A percentile compares a stretch with the other conserved stretches of the same genome.
These are phyloP conservation scores for Leptomonas seymouri DNA, from an alignment of 208 protist genomes.

Conservation along the genomic window DNA sequence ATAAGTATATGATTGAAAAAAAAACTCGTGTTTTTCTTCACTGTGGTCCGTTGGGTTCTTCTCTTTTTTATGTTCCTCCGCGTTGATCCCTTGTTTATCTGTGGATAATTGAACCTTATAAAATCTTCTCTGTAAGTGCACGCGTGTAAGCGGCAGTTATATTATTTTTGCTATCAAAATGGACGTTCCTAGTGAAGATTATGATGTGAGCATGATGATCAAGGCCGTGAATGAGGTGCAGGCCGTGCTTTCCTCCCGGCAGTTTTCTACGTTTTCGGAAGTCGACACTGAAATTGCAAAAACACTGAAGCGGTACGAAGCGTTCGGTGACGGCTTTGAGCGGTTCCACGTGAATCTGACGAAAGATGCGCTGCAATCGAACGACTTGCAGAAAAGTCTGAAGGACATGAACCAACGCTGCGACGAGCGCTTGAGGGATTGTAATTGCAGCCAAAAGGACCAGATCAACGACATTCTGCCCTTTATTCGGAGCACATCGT, in stretches of 20 bases:
- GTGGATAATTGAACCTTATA: neutral
- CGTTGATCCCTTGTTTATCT: neutral
- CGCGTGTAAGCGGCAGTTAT: too few relatives aligned
- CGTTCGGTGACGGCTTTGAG: conserved; percentile 80
- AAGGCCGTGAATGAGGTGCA: conserved; percentile 73
- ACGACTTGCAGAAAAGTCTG: conserved; percentile 56
- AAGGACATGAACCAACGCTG: conserved; percentile 74
- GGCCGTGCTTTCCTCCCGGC: conserved; percentile 45
- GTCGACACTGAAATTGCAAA: conserved; percentile 76
- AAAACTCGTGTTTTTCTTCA: neutral
- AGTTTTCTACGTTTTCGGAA: conserved; percentile 83
- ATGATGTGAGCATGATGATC: conserved; percentile 81
- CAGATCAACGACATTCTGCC: conserved; percentile 87
- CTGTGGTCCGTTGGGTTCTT: neutral
- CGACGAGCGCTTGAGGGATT: conserved; percentile 55
- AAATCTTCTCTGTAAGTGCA: too few relatives aligned
- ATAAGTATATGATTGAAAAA: too few relatives aligned
- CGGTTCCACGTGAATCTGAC: conserved; percentile 69
- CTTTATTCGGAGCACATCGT: conserved; percentile 76
- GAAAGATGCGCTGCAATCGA: conserved; percentile 56
- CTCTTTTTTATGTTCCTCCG: neutral
- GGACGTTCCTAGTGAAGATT: conserved; percentile 80
- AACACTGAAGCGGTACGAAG: conserved; percentile 68
- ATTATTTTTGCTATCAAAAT: conserved; percentile 39
- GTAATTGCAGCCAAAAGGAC: conserved; percentile 76